Evolutionary conservation across 2,329 filamentous ascomycete genomes (phyloP).

Genomic region (Pseudopithomyces maydicus): DNA sequence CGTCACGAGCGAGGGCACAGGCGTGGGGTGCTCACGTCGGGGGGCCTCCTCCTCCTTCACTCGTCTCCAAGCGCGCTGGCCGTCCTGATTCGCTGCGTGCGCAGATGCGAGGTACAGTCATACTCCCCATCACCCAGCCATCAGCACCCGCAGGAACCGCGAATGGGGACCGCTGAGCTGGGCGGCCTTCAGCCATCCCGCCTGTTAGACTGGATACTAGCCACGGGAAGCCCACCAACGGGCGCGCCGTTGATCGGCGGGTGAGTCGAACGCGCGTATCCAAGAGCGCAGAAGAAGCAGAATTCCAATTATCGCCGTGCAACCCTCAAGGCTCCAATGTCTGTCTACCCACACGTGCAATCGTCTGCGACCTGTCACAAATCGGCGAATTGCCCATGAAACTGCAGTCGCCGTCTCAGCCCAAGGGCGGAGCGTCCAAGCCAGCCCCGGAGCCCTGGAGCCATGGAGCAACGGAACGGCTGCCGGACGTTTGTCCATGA

Average conservation of each 20-base stretch:
- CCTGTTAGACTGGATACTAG: constrained; percentile 20
- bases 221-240: constrained; percentile 18
- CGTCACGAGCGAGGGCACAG: constrained; percentile 9
- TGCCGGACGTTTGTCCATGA: constrained; percentile 10
- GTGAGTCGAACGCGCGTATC: neutral
- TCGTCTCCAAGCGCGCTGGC: constrained; percentile 14
- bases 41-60: neutral
- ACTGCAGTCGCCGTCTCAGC: constrained; percentile 13
- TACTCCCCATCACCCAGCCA: constrained; percentile 36
- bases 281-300: neutral
- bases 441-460: neutral
- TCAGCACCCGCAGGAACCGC: constrained; percentile 19
- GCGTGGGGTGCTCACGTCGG: constrained; percentile 19
- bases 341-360: too few relatives aligned
- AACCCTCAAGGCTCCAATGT: too few relatives aligned
- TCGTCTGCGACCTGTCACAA: constrained; percentile 15
- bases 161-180: constrained; percentile 29
- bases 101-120: constrained; percentile 35
- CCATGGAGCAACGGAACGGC: constrained; percentile 3
- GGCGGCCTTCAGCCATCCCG: constrained; percentile 12
- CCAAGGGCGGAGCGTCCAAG: constrained; percentile 26
- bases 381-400: constrained; percentile 7
- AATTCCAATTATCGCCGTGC: constrained; percentile 29
- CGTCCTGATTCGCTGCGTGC: constrained; percentile 24
- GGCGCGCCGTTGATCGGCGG: constrained; percentile 31